Conservation (phyloP, 352 stramenopile genomes). For the Pythium graminicola region DNA sequence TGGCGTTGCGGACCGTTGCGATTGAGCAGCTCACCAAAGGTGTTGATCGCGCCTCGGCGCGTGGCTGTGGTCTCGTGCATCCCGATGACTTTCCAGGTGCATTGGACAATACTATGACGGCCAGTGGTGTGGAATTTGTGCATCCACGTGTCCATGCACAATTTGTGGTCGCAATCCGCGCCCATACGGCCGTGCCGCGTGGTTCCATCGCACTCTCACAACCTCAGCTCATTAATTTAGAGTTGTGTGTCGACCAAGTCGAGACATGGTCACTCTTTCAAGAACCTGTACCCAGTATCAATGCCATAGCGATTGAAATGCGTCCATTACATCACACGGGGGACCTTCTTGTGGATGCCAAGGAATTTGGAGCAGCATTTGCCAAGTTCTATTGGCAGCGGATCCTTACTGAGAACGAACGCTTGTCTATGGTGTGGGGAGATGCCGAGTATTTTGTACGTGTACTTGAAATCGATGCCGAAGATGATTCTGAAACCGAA, state of each 20-base stretch:
- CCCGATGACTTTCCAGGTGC: conserved; percentile 48
- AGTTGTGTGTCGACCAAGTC: conserved; percentile 64
- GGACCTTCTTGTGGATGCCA: conserved; percentile 32
- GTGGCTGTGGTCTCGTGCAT: conserved; percentile 56
- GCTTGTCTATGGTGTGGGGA: conserved; percentile 50
- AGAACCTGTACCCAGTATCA: conserved; percentile 35
- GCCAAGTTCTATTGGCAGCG: conserved; percentile 45
- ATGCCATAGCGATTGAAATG: conserved; percentile 61
- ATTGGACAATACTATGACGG: not conserved
- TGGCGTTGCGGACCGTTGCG: conserved; percentile 32
- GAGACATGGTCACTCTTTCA: conserved; percentile 75
- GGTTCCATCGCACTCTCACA: conserved; percentile 58
- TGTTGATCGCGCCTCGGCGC: conserved; percentile 19
- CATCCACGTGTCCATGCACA: conserved; percentile 66
- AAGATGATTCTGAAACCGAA: conserved; percentile 69
- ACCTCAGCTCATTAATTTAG: conserved; percentile 71
- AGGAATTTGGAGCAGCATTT: conserved; percentile 48
- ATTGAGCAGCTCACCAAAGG: conserved; percentile 32
- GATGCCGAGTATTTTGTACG: conserved; percentile 57
- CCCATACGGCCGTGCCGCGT: conserved; percentile 29
- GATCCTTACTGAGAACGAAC: conserved; percentile 76
- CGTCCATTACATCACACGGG: conserved; percentile 38
- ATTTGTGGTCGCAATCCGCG: conserved; percentile 57
- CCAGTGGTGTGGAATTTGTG: conserved; percentile 32
- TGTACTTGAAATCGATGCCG: conserved; percentile 60